Evolutionary conservation across 371 early-diverging fungal species (phyloP), one percentile per base, ranked within the genome.

Genomic region (Racocetra persica): DNA sequence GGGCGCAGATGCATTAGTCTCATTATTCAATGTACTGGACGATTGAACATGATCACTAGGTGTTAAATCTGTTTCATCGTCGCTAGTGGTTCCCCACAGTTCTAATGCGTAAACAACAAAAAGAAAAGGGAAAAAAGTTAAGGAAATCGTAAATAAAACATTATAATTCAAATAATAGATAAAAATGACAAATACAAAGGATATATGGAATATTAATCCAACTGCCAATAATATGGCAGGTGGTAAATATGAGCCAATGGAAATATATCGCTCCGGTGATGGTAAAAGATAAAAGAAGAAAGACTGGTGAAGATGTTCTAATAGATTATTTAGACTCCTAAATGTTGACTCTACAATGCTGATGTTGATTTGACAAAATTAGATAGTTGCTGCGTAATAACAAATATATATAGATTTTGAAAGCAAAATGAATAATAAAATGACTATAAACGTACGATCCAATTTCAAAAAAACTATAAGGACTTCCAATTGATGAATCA

Each of bases 291-390:
- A 98, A 81, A 98, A 97, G 88, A 96, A 97, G 88, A 94, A 97
- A 11, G 98, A 94, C 81, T 98, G 98, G 82, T 98, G 99, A 49
- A 98, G 90, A 77, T 95, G 93, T 82, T 98, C 99, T 55, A 98
- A 88, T 63, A 98, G 83, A 84, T 98, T 98, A 88, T 95, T 98
- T 71, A 97, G 85, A 79, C 95, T 95, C 65, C 97, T 92, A 80
- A 95, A 87, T 0, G 93, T 87, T 0, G 94, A 92, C 83, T 98
- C 99, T 3, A 97, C 82, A 16, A 93, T 81, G 59, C 97, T 95
- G 83, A 22, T 41, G 32, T 32, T 14, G 54, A 59, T 41, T 26
- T 67, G 7, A 66, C 14, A 70, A 36, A 70, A 52, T 72, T 52
- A 51, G 60, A 41, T 18, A 45, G 45, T 45, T 45, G 5, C 8